Percentiles rank a stretch among this genome's conserved stretches.
Evolutionary conservation across 495 filamentous ascomycete genomes (phyloP).

Genomic region (Hyaloscypha variabilis): DNA sequence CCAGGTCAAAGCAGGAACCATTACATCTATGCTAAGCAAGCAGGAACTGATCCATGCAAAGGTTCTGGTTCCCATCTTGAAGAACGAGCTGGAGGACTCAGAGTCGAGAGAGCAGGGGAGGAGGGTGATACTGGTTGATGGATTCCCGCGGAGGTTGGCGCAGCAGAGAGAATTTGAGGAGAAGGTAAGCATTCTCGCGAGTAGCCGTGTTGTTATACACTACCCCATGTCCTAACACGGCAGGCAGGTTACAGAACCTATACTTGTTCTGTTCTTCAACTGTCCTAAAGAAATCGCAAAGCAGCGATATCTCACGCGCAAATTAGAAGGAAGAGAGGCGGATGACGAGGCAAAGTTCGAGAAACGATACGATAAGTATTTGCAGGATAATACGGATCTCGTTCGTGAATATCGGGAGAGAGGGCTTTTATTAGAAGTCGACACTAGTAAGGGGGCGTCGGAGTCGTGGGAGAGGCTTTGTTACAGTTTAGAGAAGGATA

Average conservation of each 20-base stretch:
- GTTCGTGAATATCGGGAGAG: no score
- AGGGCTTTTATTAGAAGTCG: no score
- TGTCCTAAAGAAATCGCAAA: constrained; percentile 21
- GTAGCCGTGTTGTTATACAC: neutral
- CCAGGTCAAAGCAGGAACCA: neutral
- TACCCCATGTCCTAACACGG: neutral
- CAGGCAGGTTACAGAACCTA: constrained; percentile 6
- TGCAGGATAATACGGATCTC: constrained; percentile 16
- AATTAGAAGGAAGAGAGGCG: constrained; percentile 9
- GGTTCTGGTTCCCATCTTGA: constrained; percentile 9
- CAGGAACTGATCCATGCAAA: constrained; percentile 7
- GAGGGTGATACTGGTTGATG: constrained; percentile 16
- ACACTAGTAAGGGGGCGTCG: no score
- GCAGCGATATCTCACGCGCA: constrained; percentile 13
- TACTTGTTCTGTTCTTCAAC: constrained; percentile 22
- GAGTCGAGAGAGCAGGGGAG: constrained; percentile 5
- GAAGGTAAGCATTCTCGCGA: constrained; percentile 8
- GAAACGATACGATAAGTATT: constrained; percentile 21
- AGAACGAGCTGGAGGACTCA: constrained; percentile 2
- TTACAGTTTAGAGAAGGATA: no score
- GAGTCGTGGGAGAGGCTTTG: no score
- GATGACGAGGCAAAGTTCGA: constrained; percentile 21
- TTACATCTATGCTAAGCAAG: constrained; percentile 5
- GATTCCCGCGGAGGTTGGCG: constrained; percentile 13
- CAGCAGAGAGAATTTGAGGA: constrained; percentile 14